Evolutionary conservation across 352 stramenopile genomes (phyloP).

Genomic region (Phytopythium mirpurense): DNA sequence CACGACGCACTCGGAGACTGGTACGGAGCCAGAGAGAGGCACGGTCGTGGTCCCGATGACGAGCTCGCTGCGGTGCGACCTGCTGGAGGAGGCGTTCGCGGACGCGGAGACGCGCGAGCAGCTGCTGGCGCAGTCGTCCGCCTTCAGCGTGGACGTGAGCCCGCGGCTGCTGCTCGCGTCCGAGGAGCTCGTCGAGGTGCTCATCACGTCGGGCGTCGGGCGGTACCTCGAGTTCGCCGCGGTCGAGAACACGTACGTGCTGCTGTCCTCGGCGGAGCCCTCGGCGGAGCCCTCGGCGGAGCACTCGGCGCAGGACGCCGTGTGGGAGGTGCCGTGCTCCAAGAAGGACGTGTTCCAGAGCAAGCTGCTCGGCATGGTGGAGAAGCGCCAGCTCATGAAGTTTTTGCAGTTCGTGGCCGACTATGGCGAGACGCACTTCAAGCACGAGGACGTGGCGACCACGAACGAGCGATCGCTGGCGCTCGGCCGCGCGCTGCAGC

Average conservation of each 20-base stretch:
- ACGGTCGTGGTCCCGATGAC: constrained; percentile 27
- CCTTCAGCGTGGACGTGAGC: constrained; percentile 75
- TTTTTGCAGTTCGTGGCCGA: constrained; percentile 89
- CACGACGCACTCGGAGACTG: neutral
- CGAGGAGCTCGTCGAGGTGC: constrained; percentile 71
- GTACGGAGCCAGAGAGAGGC: neutral
- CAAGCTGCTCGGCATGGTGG: constrained; percentile 74
- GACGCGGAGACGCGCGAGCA: constrained; percentile 28
- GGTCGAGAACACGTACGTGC: constrained; percentile 80
- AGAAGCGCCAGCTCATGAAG: constrained; percentile 90
- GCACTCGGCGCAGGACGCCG: constrained; percentile 20
- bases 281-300: no score
- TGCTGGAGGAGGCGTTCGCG: constrained; percentile 36
- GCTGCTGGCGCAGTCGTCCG: constrained; percentile 39
- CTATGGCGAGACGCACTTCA: constrained; percentile 70
- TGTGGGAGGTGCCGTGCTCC: constrained; percentile 84
- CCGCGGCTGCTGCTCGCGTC: constrained; percentile 77
- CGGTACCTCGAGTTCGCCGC: constrained; percentile 88
- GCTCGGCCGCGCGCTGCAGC: constrained; percentile 69
- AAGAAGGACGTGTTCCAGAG: constrained; percentile 90
- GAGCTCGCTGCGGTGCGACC: constrained; percentile 37
- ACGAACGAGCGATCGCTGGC: constrained; percentile 83
- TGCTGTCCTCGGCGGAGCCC: constrained; percentile 20
- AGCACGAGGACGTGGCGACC: constrained; percentile 68
- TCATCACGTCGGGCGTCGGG: constrained; percentile 82